Evolutionary conservation across 441 rosid species (phyloP).

Genomic region (Dalechampia spathulata): DNA sequence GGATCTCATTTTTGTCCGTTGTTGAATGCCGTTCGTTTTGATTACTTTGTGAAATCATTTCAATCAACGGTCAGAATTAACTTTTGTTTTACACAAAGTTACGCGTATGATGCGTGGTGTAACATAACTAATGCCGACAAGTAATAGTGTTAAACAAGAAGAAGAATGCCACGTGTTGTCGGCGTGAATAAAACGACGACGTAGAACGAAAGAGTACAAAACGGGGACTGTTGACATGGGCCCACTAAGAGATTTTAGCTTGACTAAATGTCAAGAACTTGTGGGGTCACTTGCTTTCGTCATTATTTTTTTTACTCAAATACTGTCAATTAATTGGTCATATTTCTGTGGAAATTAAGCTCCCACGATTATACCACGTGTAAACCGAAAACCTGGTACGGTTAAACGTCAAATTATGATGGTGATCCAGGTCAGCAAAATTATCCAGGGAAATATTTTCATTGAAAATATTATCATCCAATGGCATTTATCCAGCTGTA

Average conservation of each 20-base stretch:
- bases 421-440: too few species aligned
- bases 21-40: slow-evolving; percentile 9
- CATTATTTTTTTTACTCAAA: not conserved
- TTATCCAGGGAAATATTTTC: too few species aligned
- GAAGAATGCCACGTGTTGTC: slow-evolving; percentile 16
- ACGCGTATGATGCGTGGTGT: slow-evolving; percentile 3
- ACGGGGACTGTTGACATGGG: not conserved
- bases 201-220: not conserved
- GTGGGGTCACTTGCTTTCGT: not conserved
- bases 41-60: not conserved
- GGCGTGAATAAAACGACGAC: slow-evolving; percentile 22
- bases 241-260: not conserved
- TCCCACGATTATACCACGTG: too few species aligned
- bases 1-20: not conserved
- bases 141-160: slow-evolving; percentile 5
- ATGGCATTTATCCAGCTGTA: too few species aligned
- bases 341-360: too few species aligned
- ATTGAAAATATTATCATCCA: too few species aligned
- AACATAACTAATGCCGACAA: slow-evolving; percentile 20
- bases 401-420: too few species aligned
- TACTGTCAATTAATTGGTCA: not conserved
- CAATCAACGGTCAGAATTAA: slow-evolving; percentile 12
- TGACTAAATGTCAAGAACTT: not conserved
- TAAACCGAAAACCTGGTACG: too few species aligned
- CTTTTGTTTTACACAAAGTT: not conserved